phyloP scores from a whole-genome alignment of 2,329 filamentous ascomycete species.

The Penicillium sp. region DNA sequence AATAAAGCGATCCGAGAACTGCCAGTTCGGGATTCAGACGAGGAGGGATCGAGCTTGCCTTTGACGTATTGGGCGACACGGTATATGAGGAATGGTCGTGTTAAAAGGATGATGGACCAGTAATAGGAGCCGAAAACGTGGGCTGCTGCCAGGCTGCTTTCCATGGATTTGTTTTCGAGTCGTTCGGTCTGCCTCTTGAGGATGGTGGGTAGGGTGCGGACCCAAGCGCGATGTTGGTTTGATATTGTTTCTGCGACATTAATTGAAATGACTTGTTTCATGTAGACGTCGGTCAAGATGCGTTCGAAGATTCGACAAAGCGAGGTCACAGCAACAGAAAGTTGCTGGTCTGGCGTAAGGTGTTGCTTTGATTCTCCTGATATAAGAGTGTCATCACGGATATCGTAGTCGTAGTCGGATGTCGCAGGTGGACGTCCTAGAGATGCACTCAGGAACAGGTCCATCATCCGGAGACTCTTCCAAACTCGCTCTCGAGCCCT shows the following conservation, averaged over 20 bases:
- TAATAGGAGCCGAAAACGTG: slow-evolving; percentile 56
- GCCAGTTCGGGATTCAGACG: slow-evolving; percentile 23
- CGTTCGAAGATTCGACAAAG: slow-evolving; percentile 46
- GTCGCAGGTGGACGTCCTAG: slow-evolving; percentile 56
- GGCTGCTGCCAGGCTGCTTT: slow-evolving; percentile 48
- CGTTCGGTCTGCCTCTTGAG: slow-evolving; percentile 50
- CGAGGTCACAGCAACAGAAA: slow-evolving; percentile 52
- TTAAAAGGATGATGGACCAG: slow-evolving; percentile 57
- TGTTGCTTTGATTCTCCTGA: slow-evolving; percentile 19
- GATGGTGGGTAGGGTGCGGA: slow-evolving; percentile 45
- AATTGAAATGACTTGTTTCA: slow-evolving; percentile 46
- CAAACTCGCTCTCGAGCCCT: slow-evolving; percentile 52
- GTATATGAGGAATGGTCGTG: slow-evolving; percentile 56
- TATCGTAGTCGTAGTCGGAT: slow-evolving; percentile 52
- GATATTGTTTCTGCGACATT: slow-evolving; percentile 46
- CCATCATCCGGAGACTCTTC: slow-evolving; percentile 56
- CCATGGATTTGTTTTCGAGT: slow-evolving; percentile 41
- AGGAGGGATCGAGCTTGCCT: slow-evolving; percentile 26
- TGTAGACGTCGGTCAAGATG: slow-evolving; percentile 47
- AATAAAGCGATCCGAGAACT: slow-evolving; percentile 38
- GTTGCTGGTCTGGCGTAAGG: slow-evolving; percentile 38
- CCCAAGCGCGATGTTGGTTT: slow-evolving; percentile 46
- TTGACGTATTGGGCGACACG: slow-evolving; percentile 48
- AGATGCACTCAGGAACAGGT: slow-evolving; percentile 54
- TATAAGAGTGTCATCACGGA: slow-evolving; percentile 37